phyloP scores from a whole-genome alignment of 1,284 basidiomycete genomes.

The Cystobasidium sp. region DNA sequence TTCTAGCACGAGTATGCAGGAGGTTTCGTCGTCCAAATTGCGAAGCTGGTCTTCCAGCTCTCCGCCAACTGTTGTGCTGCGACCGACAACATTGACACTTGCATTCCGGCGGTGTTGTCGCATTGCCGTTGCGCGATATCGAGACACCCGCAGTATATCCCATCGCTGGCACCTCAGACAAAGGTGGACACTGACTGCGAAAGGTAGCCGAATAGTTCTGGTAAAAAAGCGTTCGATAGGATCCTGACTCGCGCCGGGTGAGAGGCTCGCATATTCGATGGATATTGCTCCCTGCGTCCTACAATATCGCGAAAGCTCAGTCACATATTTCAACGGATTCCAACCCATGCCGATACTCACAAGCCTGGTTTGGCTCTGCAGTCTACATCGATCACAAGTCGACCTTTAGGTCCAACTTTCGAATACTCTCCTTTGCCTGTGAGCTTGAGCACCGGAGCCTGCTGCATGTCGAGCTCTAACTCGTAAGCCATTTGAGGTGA shows the following conservation, averaged over 20 bases:
- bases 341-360: constrained; percentile 61
- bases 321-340: not conserved
- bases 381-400: constrained; percentile 67
- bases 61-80: constrained; percentile 45
- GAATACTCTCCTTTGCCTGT: not conserved
- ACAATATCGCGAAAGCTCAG: constrained; percentile 2
- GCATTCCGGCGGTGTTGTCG: not conserved
- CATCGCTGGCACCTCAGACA: constrained; percentile 70
- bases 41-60: constrained; percentile 52
- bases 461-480: constrained; percentile 81
- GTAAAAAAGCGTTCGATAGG: constrained; percentile 68
- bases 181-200: constrained; percentile 65
- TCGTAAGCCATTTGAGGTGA: constrained; percentile 86
- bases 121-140: not conserved
- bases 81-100: constrained; percentile 22
- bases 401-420: not conserved
- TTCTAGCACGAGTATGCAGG: constrained; percentile 84
- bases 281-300: constrained; percentile 78
- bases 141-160: constrained; percentile 17
- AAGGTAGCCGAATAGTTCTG: constrained; percentile 68
- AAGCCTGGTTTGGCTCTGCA: constrained; percentile 90
- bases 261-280: constrained; percentile 72
- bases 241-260: constrained; percentile 33
- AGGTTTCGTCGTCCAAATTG: constrained; percentile 63
- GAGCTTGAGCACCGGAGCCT: constrained; percentile 63